Conservation (phyloP, 1,139 yeast genomes). For the Candida freyschussii region DNA sequence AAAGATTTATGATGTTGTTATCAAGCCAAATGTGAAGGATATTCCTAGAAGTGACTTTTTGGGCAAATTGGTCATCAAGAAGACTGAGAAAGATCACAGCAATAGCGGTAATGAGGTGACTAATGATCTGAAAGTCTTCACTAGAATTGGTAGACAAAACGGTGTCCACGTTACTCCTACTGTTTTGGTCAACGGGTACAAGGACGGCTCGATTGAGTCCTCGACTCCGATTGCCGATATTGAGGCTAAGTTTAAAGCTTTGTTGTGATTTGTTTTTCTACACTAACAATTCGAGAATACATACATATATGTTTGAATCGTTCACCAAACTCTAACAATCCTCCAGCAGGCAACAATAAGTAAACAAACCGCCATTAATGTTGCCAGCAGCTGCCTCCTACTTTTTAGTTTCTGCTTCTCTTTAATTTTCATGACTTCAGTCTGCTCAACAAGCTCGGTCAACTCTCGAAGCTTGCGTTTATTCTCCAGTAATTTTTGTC, state of each 20-base stretch:
- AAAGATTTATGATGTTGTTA: conserved; percentile 28
- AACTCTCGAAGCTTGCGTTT: conserved; percentile 10
- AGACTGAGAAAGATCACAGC: conserved; percentile 27
- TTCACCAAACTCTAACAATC: too few species aligned
- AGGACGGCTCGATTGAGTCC: conserved; percentile 39
- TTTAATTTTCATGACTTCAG: conserved; percentile 7
- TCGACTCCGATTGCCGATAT: conserved; percentile 33
- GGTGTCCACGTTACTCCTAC: conserved; percentile 89
- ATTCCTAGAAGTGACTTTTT: conserved; percentile 37
- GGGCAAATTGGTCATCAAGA: conserved; percentile 24
- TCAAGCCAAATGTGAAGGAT: conserved; percentile 43
- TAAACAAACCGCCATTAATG: too few species aligned
- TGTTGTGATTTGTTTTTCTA: conserved; percentile 8
- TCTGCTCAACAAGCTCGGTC: conserved; percentile 8
- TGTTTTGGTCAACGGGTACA: conserved; percentile 65
- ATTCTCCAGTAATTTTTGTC: conserved; percentile 8
- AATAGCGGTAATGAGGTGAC: conserved; percentile 60
- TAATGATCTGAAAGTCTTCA: conserved; percentile 66
- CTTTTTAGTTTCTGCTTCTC: conserved; percentile 5
- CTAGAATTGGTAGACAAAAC: conserved; percentile 67
- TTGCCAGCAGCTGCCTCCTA: conserved; percentile 8
- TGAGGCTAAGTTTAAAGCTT: conserved; percentile 24
- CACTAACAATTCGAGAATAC: too few species aligned
- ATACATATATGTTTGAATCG: too few species aligned
- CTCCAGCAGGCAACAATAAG: too few species aligned